phyloP scores from a whole-genome alignment of 352 stramenopile genomes.

The Peronospora belbahrii region DNA sequence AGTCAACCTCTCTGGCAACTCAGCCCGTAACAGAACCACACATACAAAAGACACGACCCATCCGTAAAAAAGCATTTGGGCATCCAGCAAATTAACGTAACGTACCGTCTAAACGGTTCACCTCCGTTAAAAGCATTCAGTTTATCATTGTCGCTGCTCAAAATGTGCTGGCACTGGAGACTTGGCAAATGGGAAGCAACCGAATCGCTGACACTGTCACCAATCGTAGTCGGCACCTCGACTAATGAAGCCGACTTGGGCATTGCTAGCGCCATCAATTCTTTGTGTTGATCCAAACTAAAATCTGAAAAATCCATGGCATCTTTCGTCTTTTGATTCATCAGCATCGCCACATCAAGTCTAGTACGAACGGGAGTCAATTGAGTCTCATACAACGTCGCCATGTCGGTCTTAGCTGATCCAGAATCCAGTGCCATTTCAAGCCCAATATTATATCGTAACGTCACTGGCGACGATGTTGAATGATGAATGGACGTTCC shows the following conservation, averaged over 20 bases:
- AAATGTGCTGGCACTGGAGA: conserved; percentile 32
- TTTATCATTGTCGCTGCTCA: conserved; percentile 26
- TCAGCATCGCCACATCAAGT: conserved; percentile 17
- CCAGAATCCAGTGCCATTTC: conserved; percentile 19
- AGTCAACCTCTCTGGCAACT: conserved; percentile 24
- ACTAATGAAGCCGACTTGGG: neutral
- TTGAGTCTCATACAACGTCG: conserved; percentile 21
- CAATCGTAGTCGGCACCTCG: conserved; percentile 7
- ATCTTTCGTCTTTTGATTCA: conserved; percentile 20
- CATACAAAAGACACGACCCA: conserved; percentile 21
- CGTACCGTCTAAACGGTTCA: conserved; percentile 35
- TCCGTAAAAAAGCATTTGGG: neutral
- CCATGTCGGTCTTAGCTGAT: conserved; percentile 26
- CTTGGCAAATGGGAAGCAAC: conserved; percentile 12
- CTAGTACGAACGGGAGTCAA: conserved; percentile 21
- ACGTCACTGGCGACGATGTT: conserved; percentile 34
- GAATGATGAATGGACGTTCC: conserved; percentile 18
- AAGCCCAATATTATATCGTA: conserved; percentile 28
- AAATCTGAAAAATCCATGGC: conserved; percentile 34
- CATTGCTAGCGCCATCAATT: conserved; percentile 7
- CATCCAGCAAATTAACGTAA: conserved; percentile 1
- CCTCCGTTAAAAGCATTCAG: conserved; percentile 16
- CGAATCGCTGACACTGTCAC: conserved; percentile 21
- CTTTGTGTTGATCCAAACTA: conserved; percentile 31
- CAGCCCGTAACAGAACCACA: conserved; percentile 20